Evolutionary conservation across 2,329 filamentous ascomycete genomes (phyloP), one percentile per base, ranked within the genome.

Genomic region (Beauveria asiatica): DNA sequence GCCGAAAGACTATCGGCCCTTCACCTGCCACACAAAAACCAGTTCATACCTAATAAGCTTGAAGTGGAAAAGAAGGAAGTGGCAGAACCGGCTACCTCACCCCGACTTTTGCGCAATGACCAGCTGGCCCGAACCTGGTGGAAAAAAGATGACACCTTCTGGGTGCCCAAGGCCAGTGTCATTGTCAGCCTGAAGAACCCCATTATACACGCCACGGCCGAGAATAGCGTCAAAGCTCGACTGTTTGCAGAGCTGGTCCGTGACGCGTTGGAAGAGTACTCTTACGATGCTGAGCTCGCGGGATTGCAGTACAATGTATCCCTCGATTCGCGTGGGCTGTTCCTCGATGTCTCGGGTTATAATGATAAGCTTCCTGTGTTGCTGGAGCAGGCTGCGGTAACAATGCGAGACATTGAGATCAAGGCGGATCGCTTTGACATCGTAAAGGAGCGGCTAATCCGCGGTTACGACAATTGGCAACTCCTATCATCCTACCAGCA

Each of bases 81-180:
- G n/a, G 80, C 84, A 27, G 83, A 89, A 66, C 88, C 92, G 1
- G 78, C 86, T 0, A 81, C 88, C 59, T 80, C 85, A 0, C 94
- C 94, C 0, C 88, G 86, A 62, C 79, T 99, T 25, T 87, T 99
- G 63, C 86, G 92, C 65, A 92, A 96, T 67, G 93, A 97, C 65
- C 80, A 86, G 6, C 77, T 85, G 39, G 86, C 90, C 1, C 86
- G 92, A 33, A 88, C 90, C 3, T 99, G 94, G 94, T 97, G 87
- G 79, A 99, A 99, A 79, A 97, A 97, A 75, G 94, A 99, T 68
- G 94, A 99, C 67, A 92, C 87, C 0, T 99, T 97, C 74, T 97
- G 93, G 92, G 94, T 97, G 10, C 94, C 94, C 9, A 96, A 96
- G 73, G 94, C 90, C 3, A 94, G 92, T 62, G 78, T 97, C 19